Evolutionary conservation across 2,329 filamentous ascomycete species (phyloP).

Genomic region (Calonectria fujianensis): DNA sequence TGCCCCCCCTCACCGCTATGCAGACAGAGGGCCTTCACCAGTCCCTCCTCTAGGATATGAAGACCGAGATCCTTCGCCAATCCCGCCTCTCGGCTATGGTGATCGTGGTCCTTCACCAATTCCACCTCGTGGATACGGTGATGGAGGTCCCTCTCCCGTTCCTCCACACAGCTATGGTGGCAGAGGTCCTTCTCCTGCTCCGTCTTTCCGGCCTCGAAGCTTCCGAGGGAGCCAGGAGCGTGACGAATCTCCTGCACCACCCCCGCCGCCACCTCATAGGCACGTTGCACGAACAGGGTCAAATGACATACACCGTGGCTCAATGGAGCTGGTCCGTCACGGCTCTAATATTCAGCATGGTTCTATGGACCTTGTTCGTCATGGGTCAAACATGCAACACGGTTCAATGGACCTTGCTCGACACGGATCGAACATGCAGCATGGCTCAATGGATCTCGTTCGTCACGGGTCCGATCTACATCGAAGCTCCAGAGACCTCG

Average conservation of each 20-base stretch:
- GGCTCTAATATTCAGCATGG: conserved; percentile 53
- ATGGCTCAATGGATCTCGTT: conserved; percentile 52
- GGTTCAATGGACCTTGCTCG: conserved; percentile 57
- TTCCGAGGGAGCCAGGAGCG: conserved; percentile 57
- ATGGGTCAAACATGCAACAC: conserved; percentile 60
- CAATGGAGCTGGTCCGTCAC: conserved; percentile 58
- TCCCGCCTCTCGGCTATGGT: conserved; percentile 52
- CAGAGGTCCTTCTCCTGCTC: conserved; percentile 61
- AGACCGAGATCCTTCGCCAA: conserved; percentile 49
- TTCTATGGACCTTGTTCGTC: conserved; percentile 57
- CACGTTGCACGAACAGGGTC: conserved; percentile 70
- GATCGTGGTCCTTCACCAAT: conserved; percentile 62
- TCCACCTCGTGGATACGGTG: conserved; percentile 47
- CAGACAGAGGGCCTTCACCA: conserved; percentile 62
- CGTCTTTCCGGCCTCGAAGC: conserved; percentile 56
- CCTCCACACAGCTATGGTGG: conserved; percentile 55
- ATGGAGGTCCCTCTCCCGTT: conserved; percentile 57
- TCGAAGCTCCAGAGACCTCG: conserved; percentile 54
- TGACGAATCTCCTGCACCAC: conserved; percentile 82
- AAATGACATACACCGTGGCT: conserved; percentile 60
- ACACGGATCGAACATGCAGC: conserved; percentile 56
- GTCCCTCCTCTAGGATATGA: conserved; percentile 49
- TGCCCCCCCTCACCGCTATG: conserved; percentile 53
- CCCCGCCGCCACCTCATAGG: conserved; percentile 88
- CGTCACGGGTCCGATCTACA: conserved; percentile 61